Conservation (phyloP, 345 rosid genomes). For the Eucalyptus pauciflora region DNA sequence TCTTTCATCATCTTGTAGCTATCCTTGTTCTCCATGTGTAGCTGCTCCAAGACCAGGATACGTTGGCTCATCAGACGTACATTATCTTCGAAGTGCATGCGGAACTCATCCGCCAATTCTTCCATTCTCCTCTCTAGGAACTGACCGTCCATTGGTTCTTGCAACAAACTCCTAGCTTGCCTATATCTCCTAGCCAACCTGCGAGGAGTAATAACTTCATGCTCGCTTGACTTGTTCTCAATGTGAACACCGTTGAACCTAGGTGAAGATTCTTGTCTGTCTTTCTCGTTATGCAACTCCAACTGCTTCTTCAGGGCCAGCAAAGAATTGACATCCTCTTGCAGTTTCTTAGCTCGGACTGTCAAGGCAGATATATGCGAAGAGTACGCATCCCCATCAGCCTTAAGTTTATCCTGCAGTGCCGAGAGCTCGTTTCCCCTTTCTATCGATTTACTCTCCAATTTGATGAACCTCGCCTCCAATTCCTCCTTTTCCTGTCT, state of each 20-base stretch:
- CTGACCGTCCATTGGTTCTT: slow-evolving; percentile 7
- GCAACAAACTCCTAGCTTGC: background rate
- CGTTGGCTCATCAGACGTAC: slow-evolving; percentile 50
- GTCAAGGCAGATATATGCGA: slow-evolving; percentile 8
- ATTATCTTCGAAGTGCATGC: slow-evolving; percentile 50
- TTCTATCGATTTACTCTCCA: slow-evolving; percentile 4
- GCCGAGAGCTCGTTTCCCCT: slow-evolving; percentile 3
- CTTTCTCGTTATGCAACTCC: slow-evolving; percentile 8
- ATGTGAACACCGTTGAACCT: slow-evolving; percentile 11
- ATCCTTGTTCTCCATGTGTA: slow-evolving; percentile 51
- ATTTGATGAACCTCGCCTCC: slow-evolving; percentile 16
- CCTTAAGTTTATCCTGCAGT: background rate
- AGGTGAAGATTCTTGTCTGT: slow-evolving; percentile 2
- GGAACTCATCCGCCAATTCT: slow-evolving; percentile 48
- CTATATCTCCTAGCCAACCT: background rate
- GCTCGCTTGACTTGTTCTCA: background rate
- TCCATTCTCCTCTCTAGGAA: slow-evolving; percentile 51
- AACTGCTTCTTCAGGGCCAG: slow-evolving; percentile 8
- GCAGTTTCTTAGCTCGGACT: slow-evolving; percentile 1
- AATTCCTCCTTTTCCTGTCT: slow-evolving; percentile 36
- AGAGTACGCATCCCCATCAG: background rate
- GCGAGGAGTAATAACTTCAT: background rate
- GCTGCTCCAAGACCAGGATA: slow-evolving; percentile 61
- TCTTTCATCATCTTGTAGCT: slow-evolving; percentile 17
- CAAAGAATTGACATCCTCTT: slow-evolving; percentile 20